Evolutionary conservation across 257 asterid genomes (phyloP).

Genomic region (Solanum corneliomulleri): DNA sequence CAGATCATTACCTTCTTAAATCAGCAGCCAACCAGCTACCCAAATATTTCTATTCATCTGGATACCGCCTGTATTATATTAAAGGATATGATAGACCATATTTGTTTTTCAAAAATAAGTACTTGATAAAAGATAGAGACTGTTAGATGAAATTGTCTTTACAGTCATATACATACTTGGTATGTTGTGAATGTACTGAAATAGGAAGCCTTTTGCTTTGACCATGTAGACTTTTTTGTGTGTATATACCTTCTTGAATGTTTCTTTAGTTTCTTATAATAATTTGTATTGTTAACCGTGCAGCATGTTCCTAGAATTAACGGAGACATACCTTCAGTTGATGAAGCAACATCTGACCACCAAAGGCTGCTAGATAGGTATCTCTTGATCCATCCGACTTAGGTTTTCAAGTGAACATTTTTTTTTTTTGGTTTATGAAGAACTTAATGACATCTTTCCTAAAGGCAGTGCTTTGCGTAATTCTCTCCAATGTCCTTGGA

Average conservation of each 20-base stretch:
- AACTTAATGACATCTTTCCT: background rate
- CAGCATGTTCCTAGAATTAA: constrained; percentile 93
- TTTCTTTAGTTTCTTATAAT: background rate
- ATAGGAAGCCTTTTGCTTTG: background rate
- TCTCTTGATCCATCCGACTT: background rate
- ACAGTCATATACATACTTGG: background rate
- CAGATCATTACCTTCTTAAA: background rate
- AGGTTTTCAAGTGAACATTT: background rate
- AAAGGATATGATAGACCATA: background rate
- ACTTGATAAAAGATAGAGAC: background rate
- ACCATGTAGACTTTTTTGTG: background rate
- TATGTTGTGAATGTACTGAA: background rate
- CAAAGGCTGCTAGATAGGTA: constrained; percentile 95
- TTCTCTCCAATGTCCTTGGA: background rate
- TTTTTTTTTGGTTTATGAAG: background rate
- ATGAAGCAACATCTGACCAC: constrained; percentile 93
- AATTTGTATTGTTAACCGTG: constrained; percentile 20
- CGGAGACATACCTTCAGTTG: constrained; percentile 88
- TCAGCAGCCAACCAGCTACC: background rate
- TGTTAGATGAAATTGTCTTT: background rate
- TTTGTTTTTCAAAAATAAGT: background rate
- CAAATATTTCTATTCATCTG: background rate
- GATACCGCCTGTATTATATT: background rate
- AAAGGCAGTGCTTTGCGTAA: background rate
- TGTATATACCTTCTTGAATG: background rate